Evolutionary conservation across 2,329 filamentous ascomycete species (phyloP).

Genomic region (Neocucurbitaria cava): DNA sequence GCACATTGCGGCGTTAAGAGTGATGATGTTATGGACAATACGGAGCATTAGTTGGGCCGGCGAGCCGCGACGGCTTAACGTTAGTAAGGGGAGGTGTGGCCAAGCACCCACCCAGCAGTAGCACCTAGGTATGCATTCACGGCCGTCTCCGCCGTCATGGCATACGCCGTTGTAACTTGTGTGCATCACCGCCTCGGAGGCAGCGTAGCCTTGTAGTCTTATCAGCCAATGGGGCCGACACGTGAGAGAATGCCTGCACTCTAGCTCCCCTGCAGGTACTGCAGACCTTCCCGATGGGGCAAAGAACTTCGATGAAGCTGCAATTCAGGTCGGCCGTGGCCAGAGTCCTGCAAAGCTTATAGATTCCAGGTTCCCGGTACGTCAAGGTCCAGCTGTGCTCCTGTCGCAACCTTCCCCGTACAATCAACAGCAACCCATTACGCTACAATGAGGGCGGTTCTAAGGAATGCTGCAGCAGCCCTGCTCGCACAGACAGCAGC

Average conservation of each 20-base stretch:
- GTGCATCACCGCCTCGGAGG: slow-evolving; percentile 22
- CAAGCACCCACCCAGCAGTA: no score
- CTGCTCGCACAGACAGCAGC: slow-evolving; percentile 28
- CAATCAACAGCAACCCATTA: not conserved
- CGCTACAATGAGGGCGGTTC: slow-evolving; percentile 28
- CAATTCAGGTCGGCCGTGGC: slow-evolving; percentile 10
- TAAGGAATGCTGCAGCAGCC: slow-evolving; percentile 21
- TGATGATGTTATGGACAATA: slow-evolving; percentile 16
- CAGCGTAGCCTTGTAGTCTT: slow-evolving; percentile 27
- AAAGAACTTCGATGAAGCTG: slow-evolving; percentile 32
- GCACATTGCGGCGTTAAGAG: not conserved
- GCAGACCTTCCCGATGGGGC: slow-evolving; percentile 41
- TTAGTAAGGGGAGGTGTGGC: no score
- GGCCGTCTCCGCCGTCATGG: no score
- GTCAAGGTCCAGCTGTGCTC: slow-evolving; percentile 1
- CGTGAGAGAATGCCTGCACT: slow-evolving; percentile 29
- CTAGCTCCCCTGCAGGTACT: slow-evolving; percentile 40
- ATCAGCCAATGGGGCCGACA: slow-evolving; percentile 40
- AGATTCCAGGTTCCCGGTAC: not conserved
- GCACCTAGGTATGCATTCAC: no score
- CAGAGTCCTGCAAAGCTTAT: not conserved
- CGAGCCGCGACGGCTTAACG: not conserved
- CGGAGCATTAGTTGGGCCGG: slow-evolving; percentile 8
- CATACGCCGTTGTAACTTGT: no score
- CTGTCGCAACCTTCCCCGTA: slow-evolving; percentile 4